These are phyloP conservation scores for Cymbopogon flexuosus DNA, from an alignment of 202 grass and related monocot species.

Conservation along the genomic window DNA sequence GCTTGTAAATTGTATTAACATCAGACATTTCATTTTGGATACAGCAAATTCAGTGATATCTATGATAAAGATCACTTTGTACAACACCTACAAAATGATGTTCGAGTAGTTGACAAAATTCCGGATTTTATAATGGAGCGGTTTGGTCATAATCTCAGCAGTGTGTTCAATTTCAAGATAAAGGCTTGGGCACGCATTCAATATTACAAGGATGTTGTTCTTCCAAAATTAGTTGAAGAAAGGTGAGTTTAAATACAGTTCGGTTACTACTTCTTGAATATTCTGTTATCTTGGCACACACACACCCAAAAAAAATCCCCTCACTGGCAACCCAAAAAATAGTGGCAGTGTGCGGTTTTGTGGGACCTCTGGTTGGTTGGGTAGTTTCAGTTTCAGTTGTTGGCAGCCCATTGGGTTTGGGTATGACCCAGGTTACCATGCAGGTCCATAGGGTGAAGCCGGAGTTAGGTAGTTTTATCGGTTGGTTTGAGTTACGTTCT, in stretches of 20 bases:
- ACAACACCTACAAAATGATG: constrained; percentile 74
- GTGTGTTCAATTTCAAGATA: constrained; percentile 93
- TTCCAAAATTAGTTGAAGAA: constrained; percentile 88
- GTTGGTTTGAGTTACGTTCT: not conserved
- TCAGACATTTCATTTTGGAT: constrained; percentile 36
- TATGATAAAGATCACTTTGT: constrained; percentile 92
- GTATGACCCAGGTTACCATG: not conserved
- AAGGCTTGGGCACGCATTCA: constrained; percentile 83
- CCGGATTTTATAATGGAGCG: constrained; percentile 92
- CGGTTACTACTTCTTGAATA: constrained; percentile 5
- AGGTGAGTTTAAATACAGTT: constrained; percentile 54
- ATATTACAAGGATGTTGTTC: constrained; percentile 81
- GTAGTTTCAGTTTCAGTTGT: not conserved
- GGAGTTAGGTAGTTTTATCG: not conserved
- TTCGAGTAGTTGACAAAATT: constrained; percentile 64
- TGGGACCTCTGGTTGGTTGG: not conserved
- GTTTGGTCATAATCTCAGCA: constrained; percentile 87
- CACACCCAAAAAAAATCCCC: not conserved
- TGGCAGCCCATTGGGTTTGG: not conserved
- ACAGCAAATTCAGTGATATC: constrained; percentile 96
- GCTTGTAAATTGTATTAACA: constrained; percentile 3
- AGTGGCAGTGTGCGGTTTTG: not conserved
- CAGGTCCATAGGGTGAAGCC: not conserved
- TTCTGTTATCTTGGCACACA: not conserved
- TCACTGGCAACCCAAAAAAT: not conserved